Base-by-base conservation (phyloP, 164 flowering plant species). In the Dillenia suffruticosa region DNA sequence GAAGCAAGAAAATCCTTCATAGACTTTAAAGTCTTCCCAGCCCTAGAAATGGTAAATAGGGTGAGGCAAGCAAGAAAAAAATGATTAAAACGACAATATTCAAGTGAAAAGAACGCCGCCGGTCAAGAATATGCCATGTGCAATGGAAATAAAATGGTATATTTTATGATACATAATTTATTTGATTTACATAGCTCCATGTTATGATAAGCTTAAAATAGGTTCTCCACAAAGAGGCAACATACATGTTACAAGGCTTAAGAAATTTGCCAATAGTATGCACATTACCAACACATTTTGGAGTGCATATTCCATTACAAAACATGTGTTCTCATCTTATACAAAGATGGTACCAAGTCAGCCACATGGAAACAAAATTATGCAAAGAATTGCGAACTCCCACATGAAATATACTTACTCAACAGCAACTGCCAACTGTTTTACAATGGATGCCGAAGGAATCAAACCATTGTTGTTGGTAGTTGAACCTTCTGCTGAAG, bases 381-480 rank as follows among this genome's bases (percentile, higher is more conserved):
- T 16, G 51, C 32, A 46, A 63, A 26, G 11, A 19, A 63, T 46
- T 67, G 46, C 40, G 47, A 49, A 65, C 5, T 47, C 49, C 51
- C 10, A 16, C 54, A 16, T 40, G 53, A 59, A 1, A 56, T 22
- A 22, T 49, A 83, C 97, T 84, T 78, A 93, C 98, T 88, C 88
- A 50, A 82, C 61, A 61, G 92, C 96, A 59, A 70, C 55, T 62
- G 89, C 92, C 71, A 93, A 61, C 63, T 88, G 98, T 68, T 75
- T 88, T 55, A 93, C 24, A 22, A 76, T 73, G 48, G 84, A 72
- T 40, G 82, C 13, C 48, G 90, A 82, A 66, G 97, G 88, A 70
- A 93, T 82, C 16, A 59, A 68, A 66, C 68, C 74, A 48, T 44
- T 48, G 52, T 59, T 67, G 12, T 61, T 51, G 58, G 67, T 59